A percentile compares a stretch with the other conserved stretches of the same genome.
Conservation (phyloP, 2,329 filamentous ascomycete genomes). For the Stachybotrys chartarum region DNA sequence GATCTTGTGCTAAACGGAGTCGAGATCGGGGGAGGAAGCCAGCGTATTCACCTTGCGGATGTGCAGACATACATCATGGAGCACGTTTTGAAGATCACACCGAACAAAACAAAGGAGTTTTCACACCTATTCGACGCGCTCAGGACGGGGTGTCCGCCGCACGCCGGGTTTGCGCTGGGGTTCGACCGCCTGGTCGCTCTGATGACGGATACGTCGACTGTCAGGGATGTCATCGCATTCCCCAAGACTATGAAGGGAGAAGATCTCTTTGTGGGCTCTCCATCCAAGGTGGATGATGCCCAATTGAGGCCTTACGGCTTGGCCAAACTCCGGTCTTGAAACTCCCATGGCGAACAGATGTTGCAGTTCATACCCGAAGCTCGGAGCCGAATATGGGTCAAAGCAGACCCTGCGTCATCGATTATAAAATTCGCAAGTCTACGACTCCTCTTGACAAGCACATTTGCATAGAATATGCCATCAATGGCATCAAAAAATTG, state of each 20-base stretch:
- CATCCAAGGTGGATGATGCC: slow-evolving; percentile 57
- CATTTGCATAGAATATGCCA: too few relatives aligned
- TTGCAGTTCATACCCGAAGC: too few relatives aligned
- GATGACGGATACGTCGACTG: slow-evolving; percentile 67
- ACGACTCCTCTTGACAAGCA: too few relatives aligned
- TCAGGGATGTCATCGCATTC: slow-evolving; percentile 93
- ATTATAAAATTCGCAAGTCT: too few relatives aligned
- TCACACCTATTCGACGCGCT: slow-evolving; percentile 78
- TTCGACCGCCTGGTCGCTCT: slow-evolving; percentile 83
- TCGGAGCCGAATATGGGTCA: too few relatives aligned
- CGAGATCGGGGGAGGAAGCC: slow-evolving; percentile 86
- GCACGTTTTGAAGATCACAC: slow-evolving; percentile 72
- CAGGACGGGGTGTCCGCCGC: slow-evolving; percentile 80
- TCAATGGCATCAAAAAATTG: too few relatives aligned
- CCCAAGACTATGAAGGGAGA: slow-evolving; percentile 90
- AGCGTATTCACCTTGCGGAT: slow-evolving; percentile 78
- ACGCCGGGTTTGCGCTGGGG: slow-evolving; percentile 87
- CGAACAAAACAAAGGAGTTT: slow-evolving; percentile 71
- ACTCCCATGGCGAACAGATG: too few relatives aligned
- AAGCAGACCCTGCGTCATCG: too few relatives aligned
- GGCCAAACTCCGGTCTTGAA: slow-evolving; percentile 2
- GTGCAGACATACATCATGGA: slow-evolving; percentile 82
- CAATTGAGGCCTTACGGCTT: slow-evolving; percentile 43
- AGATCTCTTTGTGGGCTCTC: slow-evolving; percentile 75
- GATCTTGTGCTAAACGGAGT: slow-evolving; percentile 94